These are phyloP conservation scores for Hysterangium stoloniferum DNA, from an alignment of 768 basidiomycete species.

Conservation along the genomic window DNA sequence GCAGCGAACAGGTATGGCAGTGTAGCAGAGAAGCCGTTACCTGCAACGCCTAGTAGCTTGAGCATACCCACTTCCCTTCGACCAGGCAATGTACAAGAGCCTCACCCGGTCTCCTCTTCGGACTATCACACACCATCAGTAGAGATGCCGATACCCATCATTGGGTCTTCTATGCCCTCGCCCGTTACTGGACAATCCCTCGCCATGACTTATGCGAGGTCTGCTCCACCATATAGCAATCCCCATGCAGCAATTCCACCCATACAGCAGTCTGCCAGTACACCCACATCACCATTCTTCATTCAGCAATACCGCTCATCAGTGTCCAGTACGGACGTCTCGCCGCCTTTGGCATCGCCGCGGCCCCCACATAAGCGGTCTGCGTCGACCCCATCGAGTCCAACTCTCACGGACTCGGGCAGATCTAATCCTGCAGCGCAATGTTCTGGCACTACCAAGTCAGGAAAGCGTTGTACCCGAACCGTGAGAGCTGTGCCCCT, in stretches of 20 bases:
- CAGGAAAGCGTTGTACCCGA: slow-evolving; percentile 54
- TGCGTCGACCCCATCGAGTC: slow-evolving; percentile 15
- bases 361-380: slow-evolving; percentile 8
- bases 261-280: slow-evolving; percentile 17
- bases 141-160: slow-evolving; percentile 27
- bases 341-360: slow-evolving; percentile 9
- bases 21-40: slow-evolving; percentile 11
- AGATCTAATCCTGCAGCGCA: slow-evolving; percentile 28
- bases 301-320: not conserved
- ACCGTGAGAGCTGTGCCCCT: slow-evolving; percentile 39
- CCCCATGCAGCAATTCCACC: slow-evolving; percentile 10
- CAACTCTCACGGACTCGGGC: slow-evolving; percentile 15
- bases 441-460: slow-evolving; percentile 60
- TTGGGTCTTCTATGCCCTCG: not conserved
- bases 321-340: not conserved
- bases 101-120: slow-evolving; percentile 1
- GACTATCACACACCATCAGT: slow-evolving; percentile 18
- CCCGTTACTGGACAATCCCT: slow-evolving; percentile 21
- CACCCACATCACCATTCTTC: slow-evolving; percentile 29
- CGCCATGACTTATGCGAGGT: slow-evolving; percentile 31
- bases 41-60: not conserved
- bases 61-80: slow-evolving; percentile 2
- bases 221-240: slow-evolving; percentile 4
- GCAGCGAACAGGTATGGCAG: slow-evolving; percentile 10
- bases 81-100: not conserved